These are phyloP conservation scores for Ziziphus jujuba DNA, from an alignment of 306 rosid genomes.

Conservation along the genomic window DNA sequence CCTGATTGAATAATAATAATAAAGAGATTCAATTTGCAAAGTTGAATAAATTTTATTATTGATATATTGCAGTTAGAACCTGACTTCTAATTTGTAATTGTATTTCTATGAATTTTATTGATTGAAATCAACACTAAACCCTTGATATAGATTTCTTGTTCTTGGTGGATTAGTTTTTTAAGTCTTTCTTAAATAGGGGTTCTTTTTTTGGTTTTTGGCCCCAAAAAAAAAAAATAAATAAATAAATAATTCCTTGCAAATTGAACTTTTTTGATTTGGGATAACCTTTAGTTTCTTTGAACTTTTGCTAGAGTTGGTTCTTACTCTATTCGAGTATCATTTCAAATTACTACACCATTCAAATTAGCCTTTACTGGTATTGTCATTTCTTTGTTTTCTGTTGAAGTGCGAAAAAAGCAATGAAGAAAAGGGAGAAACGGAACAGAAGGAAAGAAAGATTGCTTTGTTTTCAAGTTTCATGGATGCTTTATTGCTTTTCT, in stretches of 20 bases:
- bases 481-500: background rate
- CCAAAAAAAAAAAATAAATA: too few species aligned
- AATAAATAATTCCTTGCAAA: background rate
- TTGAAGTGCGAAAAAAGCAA: background rate
- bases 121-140: background rate
- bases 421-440: background rate
- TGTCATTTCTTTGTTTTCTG: background rate
- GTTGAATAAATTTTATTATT: background rate
- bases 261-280: background rate
- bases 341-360: background rate
- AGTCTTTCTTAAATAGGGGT: too few species aligned
- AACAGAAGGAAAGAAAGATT: background rate
- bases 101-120: background rate
- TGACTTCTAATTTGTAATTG: background rate
- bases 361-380: background rate
- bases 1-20: too few species aligned
- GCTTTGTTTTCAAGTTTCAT: too few species aligned
- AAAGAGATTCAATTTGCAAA: background rate
- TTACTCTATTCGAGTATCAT: background rate
- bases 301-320: background rate
- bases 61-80: background rate
- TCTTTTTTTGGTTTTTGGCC: background rate
- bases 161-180: too few species aligned
- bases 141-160: background rate
- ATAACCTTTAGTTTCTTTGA: constrained; percentile 3